A percentile compares a stretch with the other conserved stretches of the same genome.
These are phyloP conservation scores for Sphaceloma murrayae DNA, from an alignment of 2,329 filamentous ascomycete species.

Conservation along the genomic window DNA sequence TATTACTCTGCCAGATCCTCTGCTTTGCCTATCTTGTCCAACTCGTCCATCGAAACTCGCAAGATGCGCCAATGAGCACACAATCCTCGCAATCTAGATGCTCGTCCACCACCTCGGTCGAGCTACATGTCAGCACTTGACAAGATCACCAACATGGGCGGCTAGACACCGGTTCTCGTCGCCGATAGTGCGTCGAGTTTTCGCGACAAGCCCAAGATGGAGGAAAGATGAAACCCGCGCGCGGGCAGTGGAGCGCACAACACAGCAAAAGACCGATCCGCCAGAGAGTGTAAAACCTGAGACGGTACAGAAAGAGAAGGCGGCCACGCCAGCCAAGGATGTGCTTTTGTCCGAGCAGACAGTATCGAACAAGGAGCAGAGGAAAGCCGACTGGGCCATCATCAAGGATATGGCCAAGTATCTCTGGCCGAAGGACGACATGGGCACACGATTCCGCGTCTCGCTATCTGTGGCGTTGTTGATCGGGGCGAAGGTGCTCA, in stretches of 20 bases:
- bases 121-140: conserved; percentile 5
- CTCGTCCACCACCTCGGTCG: conserved; percentile 14
- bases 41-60: too few relatives aligned
- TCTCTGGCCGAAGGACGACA: conserved; percentile 83
- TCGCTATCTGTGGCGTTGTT: conserved; percentile 73
- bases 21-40: background rate
- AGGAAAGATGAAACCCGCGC: conserved; percentile 33
- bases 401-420: conserved; percentile 97
- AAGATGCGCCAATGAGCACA: too few relatives aligned
- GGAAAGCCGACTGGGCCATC: conserved; percentile 96
- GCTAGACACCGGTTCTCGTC: background rate
- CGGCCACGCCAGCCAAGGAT: conserved; percentile 35
- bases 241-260: conserved; percentile 22
- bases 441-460: conserved; percentile 75
- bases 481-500: conserved; percentile 82
- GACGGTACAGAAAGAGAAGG: conserved; percentile 27
- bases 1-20: too few relatives aligned
- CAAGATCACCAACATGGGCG: background rate
- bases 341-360: conserved; percentile 56
- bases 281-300: conserved; percentile 29
- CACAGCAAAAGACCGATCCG: conserved; percentile 22
- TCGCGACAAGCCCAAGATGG: conserved; percentile 37
- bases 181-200: conserved; percentile 29
- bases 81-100: conserved; percentile 8
- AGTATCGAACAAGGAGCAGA: conserved; percentile 69